A percentile compares a stretch with the other conserved stretches of the same genome.
These are phyloP conservation scores for Hyphodiscus sp. DNA, from an alignment of 2,329 filamentous ascomycete genomes.

Conservation along the genomic window DNA sequence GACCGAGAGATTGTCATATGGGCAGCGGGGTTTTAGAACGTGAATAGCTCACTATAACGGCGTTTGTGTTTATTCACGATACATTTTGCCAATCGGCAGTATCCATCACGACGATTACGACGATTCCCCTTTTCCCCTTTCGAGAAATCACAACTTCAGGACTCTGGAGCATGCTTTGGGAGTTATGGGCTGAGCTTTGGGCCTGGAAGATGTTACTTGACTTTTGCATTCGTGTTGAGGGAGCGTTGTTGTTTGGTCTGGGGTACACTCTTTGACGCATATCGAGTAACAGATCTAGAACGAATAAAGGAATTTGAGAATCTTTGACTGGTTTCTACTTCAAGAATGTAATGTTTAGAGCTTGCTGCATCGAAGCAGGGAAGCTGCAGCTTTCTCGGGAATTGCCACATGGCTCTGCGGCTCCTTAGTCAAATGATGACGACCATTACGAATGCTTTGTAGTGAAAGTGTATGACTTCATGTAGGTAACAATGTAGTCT, in stretches of 20 bases:
- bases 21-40: slow-evolving; percentile 15
- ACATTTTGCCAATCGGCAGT: slow-evolving; percentile 13
- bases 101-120: slow-evolving; percentile 28
- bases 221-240: slow-evolving; percentile 19
- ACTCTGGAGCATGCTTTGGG: slow-evolving; percentile 22
- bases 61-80: slow-evolving; percentile 21
- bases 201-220: neutral
- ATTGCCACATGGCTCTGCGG: neutral
- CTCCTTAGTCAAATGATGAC: neutral
- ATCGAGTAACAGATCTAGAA: neutral
- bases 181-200: slow-evolving; percentile 16
- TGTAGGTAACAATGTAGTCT: neutral
- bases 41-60: slow-evolving; percentile 18
- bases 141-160: neutral
- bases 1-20: slow-evolving; percentile 17
- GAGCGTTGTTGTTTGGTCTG: slow-evolving; percentile 20
- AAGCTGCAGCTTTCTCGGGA: neutral
- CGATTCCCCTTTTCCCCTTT: slow-evolving; percentile 21
- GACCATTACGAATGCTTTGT: neutral
- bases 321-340: neutral
- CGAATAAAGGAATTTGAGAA: neutral
- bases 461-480: neutral
- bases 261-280: slow-evolving; percentile 23
- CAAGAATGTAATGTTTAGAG: neutral
- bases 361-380: neutral